Evolutionary conservation across 2,329 filamentous ascomycete genomes (phyloP).

Genomic region (Epichloe bromicola): DNA sequence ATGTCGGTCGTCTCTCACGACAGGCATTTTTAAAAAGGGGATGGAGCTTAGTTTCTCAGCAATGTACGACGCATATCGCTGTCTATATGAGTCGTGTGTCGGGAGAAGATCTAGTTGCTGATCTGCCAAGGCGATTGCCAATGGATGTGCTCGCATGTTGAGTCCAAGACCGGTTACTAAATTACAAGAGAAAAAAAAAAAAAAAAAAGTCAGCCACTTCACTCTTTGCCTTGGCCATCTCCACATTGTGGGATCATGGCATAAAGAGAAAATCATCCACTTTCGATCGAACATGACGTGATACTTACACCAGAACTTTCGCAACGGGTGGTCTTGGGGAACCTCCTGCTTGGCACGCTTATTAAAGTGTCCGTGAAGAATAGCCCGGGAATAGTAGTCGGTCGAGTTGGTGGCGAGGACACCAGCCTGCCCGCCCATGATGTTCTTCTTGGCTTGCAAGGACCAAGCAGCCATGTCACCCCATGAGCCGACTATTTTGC

Average conservation of each 20-base stretch:
- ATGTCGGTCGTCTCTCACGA: background rate
- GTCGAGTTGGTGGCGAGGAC: background rate
- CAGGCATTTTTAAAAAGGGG: background rate
- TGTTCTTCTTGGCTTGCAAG: background rate
- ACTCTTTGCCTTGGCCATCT: no score
- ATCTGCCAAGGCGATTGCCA: background rate
- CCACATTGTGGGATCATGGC: no score
- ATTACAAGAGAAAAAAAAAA: no score
- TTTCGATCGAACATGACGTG: no score
- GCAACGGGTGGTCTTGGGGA: background rate
- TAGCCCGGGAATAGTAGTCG: background rate
- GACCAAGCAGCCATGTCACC: background rate
- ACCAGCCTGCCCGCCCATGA: background rate
- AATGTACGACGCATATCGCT: background rate
- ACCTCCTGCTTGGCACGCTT: background rate
- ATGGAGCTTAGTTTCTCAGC: background rate
- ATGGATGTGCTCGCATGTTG: background rate
- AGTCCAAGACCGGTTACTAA: background rate
- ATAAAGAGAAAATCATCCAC: no score
- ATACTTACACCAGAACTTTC: background rate
- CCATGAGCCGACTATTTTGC: constrained; percentile 2
- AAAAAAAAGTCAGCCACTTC: no score
- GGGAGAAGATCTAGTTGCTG: background rate
- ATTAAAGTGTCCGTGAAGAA: background rate
- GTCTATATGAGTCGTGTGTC: background rate